phyloP scores from a whole-genome alignment of 2,329 filamentous ascomycete species.

The Arthrobotrys entomopaga region DNA sequence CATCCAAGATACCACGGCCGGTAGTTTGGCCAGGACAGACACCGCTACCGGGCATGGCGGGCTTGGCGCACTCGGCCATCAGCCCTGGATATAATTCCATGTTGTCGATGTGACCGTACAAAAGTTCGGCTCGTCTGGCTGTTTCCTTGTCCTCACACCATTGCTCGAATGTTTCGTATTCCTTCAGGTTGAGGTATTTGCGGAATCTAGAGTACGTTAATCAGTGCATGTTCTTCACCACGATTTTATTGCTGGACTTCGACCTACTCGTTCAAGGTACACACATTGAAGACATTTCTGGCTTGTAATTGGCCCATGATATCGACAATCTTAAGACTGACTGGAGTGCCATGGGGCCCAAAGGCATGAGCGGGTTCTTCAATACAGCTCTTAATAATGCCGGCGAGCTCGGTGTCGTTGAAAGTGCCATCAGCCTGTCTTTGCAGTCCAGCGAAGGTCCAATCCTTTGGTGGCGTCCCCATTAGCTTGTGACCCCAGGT shows the following conservation, averaged over 20 bases:
- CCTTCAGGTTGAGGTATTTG: conserved; percentile 66
- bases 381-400: conserved; percentile 69
- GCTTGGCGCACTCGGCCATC: conserved; percentile 65
- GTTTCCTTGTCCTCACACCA: conserved; percentile 67
- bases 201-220: conserved; percentile 62
- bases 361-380: conserved; percentile 72
- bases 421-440: conserved; percentile 65
- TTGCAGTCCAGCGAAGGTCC: conserved; percentile 64
- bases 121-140: conserved; percentile 63
- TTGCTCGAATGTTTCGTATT: conserved; percentile 66
- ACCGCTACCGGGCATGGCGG: conserved; percentile 44
- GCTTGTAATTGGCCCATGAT: conserved; percentile 72
- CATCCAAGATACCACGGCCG: conserved; percentile 69
- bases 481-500: conserved; percentile 61
- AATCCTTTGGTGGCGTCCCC: conserved; percentile 60
- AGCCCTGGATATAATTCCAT: conserved; percentile 71
- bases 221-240: background rate
- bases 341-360: conserved; percentile 69
- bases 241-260: background rate
- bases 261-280: conserved; percentile 66
- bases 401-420: conserved; percentile 69
- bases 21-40: conserved; percentile 64
- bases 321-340: conserved; percentile 70
- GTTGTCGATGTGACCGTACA: conserved; percentile 67
- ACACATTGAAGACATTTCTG: conserved; percentile 67